A percentile compares a stretch with the other conserved stretches of the same genome.
Evolutionary conservation across 495 filamentous ascomycete genomes (phyloP).

Genomic region (Amniculicola lignicola): DNA sequence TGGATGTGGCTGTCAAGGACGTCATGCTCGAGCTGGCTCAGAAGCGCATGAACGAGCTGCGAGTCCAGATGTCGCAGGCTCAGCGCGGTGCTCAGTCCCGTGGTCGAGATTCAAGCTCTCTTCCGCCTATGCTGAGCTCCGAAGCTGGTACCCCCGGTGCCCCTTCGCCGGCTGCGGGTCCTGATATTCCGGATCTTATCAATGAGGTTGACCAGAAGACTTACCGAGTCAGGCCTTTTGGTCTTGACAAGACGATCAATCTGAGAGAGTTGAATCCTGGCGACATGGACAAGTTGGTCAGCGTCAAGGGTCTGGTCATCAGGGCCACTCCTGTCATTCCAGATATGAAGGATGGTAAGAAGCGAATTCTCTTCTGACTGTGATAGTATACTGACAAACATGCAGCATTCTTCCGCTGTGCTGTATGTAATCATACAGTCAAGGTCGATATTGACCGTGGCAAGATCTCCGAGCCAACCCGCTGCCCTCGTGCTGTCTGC

Average conservation of each 20-base stretch:
- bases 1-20: conserved; percentile 93
- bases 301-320: conserved; percentile 95
- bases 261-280: conserved; percentile 92
- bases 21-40: conserved; percentile 85
- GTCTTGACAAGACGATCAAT: conserved; percentile 82
- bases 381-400: conserved; percentile 3
- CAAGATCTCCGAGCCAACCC: conserved; percentile 90
- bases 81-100: conserved; percentile 42
- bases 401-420: conserved; percentile 80
- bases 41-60: conserved; percentile 70
- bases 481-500: conserved; percentile 83
- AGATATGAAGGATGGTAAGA: conserved; percentile 84
- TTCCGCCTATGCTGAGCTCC: conserved; percentile 70
- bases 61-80: conserved; percentile 54
- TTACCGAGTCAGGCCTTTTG: conserved; percentile 86
- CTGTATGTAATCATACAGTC: conserved; percentile 84
- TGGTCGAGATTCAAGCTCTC: conserved; percentile 59
- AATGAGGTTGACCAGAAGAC: conserved; percentile 63
- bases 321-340: conserved; percentile 93
- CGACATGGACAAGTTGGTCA: conserved; percentile 96
- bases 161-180: conserved; percentile 32
- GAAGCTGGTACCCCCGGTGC: conserved; percentile 50
- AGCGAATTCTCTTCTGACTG: neutral
- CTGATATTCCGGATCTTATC: conserved; percentile 58
- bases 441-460: conserved; percentile 91